Evolutionary conservation across 495 filamentous ascomycete genomes (phyloP), one percentile per base, ranked within the genome.

Genomic region (Penicillium canescens): DNA sequence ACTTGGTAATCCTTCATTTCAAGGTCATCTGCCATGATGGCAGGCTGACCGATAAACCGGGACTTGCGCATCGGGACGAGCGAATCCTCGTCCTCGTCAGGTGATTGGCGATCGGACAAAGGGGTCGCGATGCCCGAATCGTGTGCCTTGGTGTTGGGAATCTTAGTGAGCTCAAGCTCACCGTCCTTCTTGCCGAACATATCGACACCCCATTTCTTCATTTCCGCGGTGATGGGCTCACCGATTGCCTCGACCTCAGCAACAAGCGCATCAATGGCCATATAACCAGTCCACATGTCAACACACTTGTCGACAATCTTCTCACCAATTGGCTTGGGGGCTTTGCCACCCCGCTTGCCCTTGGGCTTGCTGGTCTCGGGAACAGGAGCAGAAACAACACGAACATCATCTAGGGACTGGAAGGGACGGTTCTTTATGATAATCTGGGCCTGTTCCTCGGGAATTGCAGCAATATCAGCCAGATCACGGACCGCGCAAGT

Each of bases 1-100:
- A 98, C 67, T 66, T 98, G 94, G 59, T 97, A 98, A 40, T 93
- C 84, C 65, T 97, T 97, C 69, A 98, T 80, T 13, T 77, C 68
- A 44, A 91, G 73, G 54, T 86, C 79, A 3, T 87, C 76, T 2
- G 75, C 73, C 86, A 98, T 91, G 42, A 86, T 80, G 5, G 76
- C 68, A 1, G 94, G 94, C 61, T 96, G 87, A 36, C 83, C 74
- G 14, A 89, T 76, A 50, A 87, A 83, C 3, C 68, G 65, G 16
- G 55, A 55, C 33, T 48, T 61, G 39, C 66, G 45, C 59, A 78
- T 80, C 45, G 67, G 60, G 33, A 60, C 57, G 31, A 57, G 66
- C 6, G 67, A 70, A 26, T 74, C 70, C 37, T 71, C 78, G 38
- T 82, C 78, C 5, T 48, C 52, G n/a, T 47, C 49, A 1, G 55